Percentiles rank a stretch among this genome's conserved stretches.
phyloP scores from a whole-genome alignment of 2,329 filamentous ascomycete species.

The Pseudogymnoascus sp. region DNA sequence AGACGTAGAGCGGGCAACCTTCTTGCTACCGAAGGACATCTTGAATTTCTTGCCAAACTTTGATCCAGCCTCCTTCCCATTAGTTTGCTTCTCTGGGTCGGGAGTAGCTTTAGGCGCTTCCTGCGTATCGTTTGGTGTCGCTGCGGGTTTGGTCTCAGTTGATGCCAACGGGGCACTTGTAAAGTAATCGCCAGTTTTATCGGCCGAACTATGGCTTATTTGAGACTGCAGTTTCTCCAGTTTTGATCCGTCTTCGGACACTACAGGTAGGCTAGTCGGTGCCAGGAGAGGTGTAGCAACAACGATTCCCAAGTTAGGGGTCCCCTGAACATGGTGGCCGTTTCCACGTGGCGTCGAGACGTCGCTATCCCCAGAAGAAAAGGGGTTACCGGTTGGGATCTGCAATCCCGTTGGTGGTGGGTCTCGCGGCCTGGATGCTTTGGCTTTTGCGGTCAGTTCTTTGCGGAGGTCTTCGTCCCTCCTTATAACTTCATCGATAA shows the following conservation, averaged over 20 bases:
- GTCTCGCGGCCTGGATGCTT: constrained; percentile 31
- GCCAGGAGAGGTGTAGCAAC: constrained; percentile 57
- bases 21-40: constrained; percentile 72
- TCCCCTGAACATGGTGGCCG: constrained; percentile 55
- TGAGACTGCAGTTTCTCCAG: constrained; percentile 51
- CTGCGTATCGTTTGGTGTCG: constrained; percentile 39
- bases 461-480: constrained; percentile 70
- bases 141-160: constrained; percentile 38
- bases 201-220: constrained; percentile 53
- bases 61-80: constrained; percentile 50
- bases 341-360: constrained; percentile 51
- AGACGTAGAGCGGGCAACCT: constrained; percentile 63
- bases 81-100: constrained; percentile 53
- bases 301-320: constrained; percentile 72
- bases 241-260: constrained; percentile 42
- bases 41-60: constrained; percentile 81
- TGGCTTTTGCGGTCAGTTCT: constrained; percentile 55
- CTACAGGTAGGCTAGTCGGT: constrained; percentile 35
- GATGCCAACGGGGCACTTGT: constrained; percentile 49
- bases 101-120: constrained; percentile 41
- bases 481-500: constrained; percentile 85
- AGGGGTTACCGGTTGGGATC: constrained; percentile 36
- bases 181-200: constrained; percentile 68
- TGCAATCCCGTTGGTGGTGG: constrained; percentile 49
- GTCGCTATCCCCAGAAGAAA: constrained; percentile 31